Percentiles rank a stretch among this genome's conserved stretches.
Evolutionary conservation across 1,284 basidiomycete genomes (phyloP).

Genomic region (Rhodotorula sp.): DNA sequence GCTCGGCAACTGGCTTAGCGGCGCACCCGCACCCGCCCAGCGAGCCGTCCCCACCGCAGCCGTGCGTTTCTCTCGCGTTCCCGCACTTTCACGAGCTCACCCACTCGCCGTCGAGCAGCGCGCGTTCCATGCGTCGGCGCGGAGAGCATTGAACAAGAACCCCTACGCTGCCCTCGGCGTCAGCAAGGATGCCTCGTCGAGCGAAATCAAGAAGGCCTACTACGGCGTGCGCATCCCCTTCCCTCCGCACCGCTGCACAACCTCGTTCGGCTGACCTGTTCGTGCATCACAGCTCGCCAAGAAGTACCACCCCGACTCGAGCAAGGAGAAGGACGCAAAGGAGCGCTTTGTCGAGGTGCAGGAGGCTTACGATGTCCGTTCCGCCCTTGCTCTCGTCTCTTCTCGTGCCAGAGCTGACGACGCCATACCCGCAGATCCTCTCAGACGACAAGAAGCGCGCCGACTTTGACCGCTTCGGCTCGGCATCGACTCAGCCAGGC

Average conservation of each 20-base stretch:
- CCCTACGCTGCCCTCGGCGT: slow-evolving; percentile 92
- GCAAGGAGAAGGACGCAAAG: slow-evolving; percentile 85
- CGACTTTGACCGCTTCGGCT: slow-evolving; percentile 90
- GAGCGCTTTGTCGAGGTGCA: slow-evolving; percentile 97
- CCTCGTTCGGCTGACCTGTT: not conserved
- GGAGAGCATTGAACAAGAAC: slow-evolving; percentile 68
- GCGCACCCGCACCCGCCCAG: not conserved
- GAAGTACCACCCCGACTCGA: slow-evolving; percentile 97
- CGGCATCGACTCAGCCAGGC: slow-evolving; percentile 89
- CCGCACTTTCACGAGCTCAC: not conserved
- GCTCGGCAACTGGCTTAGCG: not conserved
- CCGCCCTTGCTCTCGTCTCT: no score
- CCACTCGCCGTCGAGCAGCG: slow-evolving; percentile 3
- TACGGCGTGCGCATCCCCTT: slow-evolving; percentile 68
- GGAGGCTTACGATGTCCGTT: slow-evolving; percentile 87
- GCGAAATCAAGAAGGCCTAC: slow-evolving; percentile 96
- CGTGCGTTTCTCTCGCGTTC: slow-evolving; percentile 12
- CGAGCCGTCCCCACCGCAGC: not conserved
- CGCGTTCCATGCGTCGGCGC: slow-evolving; percentile 11
- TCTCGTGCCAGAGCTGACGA: no score
- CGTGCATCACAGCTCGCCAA: slow-evolving; percentile 73
- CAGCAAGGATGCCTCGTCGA: slow-evolving; percentile 73
- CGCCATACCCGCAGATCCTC: slow-evolving; percentile 63
- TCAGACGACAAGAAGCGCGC: slow-evolving; percentile 93
- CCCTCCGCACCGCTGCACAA: not conserved